Conservation (phyloP, 805 yeast species). For the Nematodospora valgi region DNA sequence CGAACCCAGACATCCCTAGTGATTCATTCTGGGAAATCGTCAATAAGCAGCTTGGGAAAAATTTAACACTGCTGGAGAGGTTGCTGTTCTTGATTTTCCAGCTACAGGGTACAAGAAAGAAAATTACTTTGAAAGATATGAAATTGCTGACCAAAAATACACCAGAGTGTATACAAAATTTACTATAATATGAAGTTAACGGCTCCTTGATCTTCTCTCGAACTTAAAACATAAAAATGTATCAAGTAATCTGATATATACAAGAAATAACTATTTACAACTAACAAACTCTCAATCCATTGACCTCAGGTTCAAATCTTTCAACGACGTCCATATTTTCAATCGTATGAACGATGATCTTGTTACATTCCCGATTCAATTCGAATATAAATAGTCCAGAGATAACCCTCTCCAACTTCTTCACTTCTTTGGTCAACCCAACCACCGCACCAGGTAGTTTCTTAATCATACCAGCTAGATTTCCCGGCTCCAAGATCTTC, state of each 20-base stretch:
- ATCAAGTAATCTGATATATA: no score
- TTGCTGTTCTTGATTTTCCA: slow-evolving; percentile 18
- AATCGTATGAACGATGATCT: slow-evolving; percentile 59
- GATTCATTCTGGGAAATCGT: slow-evolving; percentile 26
- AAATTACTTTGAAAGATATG: no score
- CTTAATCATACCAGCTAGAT: slow-evolving; percentile 20
- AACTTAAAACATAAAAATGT: no score
- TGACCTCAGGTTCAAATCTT: slow-evolving; percentile 25
- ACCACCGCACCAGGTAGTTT: slow-evolving; percentile 31
- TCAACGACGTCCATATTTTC: slow-evolving; percentile 64
- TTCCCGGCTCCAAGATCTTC: slow-evolving; percentile 11
- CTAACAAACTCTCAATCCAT: slow-evolving; percentile 27
- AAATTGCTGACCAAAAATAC: no score
- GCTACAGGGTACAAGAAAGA: no score
- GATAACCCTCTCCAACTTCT: slow-evolving; percentile 37
- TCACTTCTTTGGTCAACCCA: slow-evolving; percentile 26
- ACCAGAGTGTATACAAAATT: no score
- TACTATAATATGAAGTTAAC: no score
- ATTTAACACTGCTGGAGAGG: slow-evolving; percentile 15
- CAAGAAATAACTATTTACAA: background rate
- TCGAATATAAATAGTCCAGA: slow-evolving; percentile 67
- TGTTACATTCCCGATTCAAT: slow-evolving; percentile 51
- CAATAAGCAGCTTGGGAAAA: slow-evolving; percentile 13
- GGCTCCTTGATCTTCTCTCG: no score
- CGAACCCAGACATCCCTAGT: no score